A percentile compares a stretch with the other conserved stretches of the same genome.
phyloP scores from a whole-genome alignment of 176 grass and related monocot genomes.

The Rhynchospora pubera region DNA sequence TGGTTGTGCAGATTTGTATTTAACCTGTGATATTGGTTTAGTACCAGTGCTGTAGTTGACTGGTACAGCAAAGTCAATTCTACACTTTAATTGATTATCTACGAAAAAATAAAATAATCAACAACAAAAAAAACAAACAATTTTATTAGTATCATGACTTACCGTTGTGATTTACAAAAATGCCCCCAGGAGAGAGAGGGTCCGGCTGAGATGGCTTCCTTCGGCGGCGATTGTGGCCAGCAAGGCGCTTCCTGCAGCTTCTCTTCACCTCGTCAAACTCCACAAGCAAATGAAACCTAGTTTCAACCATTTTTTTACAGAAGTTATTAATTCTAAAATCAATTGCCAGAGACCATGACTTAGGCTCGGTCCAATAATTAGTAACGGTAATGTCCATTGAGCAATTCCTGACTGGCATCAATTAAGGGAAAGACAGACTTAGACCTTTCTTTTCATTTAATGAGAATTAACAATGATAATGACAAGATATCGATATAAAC shows the following conservation, averaged over 20 bases:
- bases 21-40: background rate
- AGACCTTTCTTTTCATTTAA: background rate
- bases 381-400: too few species aligned
- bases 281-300: conserved; percentile 68
- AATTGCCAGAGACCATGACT: too few species aligned
- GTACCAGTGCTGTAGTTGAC: background rate
- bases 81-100: background rate
- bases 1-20: background rate
- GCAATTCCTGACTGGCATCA: background rate
- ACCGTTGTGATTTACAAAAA: conserved; percentile 69
- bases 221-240: conserved; percentile 71
- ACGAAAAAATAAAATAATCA: background rate
- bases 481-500: background rate
- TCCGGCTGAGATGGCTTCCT: conserved; percentile 60
- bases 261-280: conserved; percentile 82
- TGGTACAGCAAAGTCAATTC: background rate
- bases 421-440: background rate
- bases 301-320: background rate
- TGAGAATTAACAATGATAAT: background rate
- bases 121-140: background rate
- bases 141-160: conserved; percentile 13
- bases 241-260: conserved; percentile 84
- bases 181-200: conserved; percentile 38
- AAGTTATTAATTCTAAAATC: background rate
- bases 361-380: too few species aligned